Evolutionary conservation across 1,284 basidiomycete genomes (phyloP), one percentile per base, ranked within the genome.

Genomic region (Xerocomus minutiporus): DNA sequence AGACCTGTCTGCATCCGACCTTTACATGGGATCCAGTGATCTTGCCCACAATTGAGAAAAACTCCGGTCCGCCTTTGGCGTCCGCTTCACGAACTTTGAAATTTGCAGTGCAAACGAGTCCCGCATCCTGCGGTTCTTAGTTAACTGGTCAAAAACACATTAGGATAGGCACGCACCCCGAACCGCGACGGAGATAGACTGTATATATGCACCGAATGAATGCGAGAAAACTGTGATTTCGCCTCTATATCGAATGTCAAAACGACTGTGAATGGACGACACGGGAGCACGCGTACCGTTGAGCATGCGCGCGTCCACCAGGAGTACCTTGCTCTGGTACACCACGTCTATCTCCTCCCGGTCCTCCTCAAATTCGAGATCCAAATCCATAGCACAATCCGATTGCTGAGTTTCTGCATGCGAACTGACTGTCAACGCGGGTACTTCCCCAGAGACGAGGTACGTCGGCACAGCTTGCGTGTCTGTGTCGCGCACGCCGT

Each of bases 401-500:
- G 61, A 59, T 5, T 66, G 64, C 29, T 55, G 51, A n/a, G 59
- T 50, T 41, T 53, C 53, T 12, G 52, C 39, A 45, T 48, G 55
- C 35, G 34, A 26, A 56, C 26, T 64, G 51, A 46, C 56, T 34
- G 44, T 53, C 34, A 60, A 36, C 43, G 55, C 50, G 4, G 53
- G 55, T 5, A 70, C 60, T 52, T 81, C 77, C 32, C 88, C 87
- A 25, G 77, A 79, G 17, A 90, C 58, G 38, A 86, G 66, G 64
- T 84, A 89, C 0, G 85, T 89, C n/a, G 87, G 86, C 48, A 72
- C 73, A 15, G 75, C 73, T 45, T 78, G 72, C 6, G 70, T 62
- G 50, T 74, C 63, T 46, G 71, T 71, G 28, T 69, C 68, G 26
- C 53, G 60, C 11, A 73, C 73, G 29, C 74, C 71, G 8, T 71